Evolutionary conservation across 2,329 filamentous ascomycete genomes (phyloP), one percentile per base, ranked within the genome.

Genomic region (Venturia oleaginea): DNA sequence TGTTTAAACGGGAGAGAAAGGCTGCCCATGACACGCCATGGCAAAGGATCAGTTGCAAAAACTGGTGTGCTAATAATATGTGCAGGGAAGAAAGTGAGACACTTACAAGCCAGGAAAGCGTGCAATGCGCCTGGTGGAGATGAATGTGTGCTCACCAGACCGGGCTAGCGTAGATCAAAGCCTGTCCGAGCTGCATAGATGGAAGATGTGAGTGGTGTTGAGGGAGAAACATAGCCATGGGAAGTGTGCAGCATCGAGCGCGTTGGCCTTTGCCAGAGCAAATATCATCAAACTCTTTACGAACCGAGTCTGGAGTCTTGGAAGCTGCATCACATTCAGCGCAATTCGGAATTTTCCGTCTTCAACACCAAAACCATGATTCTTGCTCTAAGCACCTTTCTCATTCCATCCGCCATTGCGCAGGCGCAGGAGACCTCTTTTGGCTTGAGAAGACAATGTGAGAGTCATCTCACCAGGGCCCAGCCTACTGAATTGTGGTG

Each of bases 161-260:
- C 34, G 65, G 48, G 55, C 73, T 70, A 40, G 67, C 68, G 72
- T 75, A 77, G 70, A 76, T 65, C 61, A 76, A 70, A 17, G 71
- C 75, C 70, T 76, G 75, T 60, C 17, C 51, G 22, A 34, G 30
- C 27, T 32, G 27, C 8, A 11, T 27, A n/a, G 24, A 32, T 15
- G 19, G 17, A 30, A 30, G 2, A 3, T 8, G 17, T 34, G 17
- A 55, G 51, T 48, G n/a, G 19, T 55, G 51, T n/a, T 27, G 6
- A 5, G n/a, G 19, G 10, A 34, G 13, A 17, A 13, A 48, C 48
- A 6, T 64, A n/a, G 6, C 62, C 68, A 85, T 77, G 10, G 83
- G 83, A 24, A 86, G 68, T 15, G 80, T 72, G 68, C 84, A 86
- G 80, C 84, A 86, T 69, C 81, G 81, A 65, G 82, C 82, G 65